Evolutionary conservation across 805 yeast species (phyloP).

Genomic region (Ogataea pignaliae): DNA sequence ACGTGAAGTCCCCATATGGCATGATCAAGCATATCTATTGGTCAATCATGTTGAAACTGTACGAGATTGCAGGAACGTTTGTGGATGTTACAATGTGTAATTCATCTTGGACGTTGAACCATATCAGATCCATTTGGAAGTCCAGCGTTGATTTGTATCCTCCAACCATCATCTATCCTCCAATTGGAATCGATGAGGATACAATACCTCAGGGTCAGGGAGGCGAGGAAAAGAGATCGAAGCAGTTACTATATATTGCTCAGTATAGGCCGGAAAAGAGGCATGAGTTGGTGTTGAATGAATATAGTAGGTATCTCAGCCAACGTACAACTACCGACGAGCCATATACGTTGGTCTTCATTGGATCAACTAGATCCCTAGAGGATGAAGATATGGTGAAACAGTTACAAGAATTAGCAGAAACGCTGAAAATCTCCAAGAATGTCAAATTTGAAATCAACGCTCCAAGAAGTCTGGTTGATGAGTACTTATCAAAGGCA

Average conservation of each 20-base stretch:
- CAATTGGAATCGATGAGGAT: slow-evolving; percentile 68
- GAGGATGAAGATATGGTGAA: slow-evolving; percentile 60
- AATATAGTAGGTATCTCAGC: slow-evolving; percentile 53
- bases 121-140: slow-evolving; percentile 64
- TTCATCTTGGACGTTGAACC: slow-evolving; percentile 89
- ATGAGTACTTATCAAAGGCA: slow-evolving; percentile 47
- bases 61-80: slow-evolving; percentile 61
- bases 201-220: slow-evolving; percentile 10
- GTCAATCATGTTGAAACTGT: slow-evolving; percentile 58
- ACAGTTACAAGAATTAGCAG: slow-evolving; percentile 40
- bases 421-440: slow-evolving; percentile 38
- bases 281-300: slow-evolving; percentile 62
- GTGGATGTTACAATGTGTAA: slow-evolving; percentile 68
- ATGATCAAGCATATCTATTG: slow-evolving; percentile 61
- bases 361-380: slow-evolving; percentile 79
- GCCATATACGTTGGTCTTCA: slow-evolving; percentile 59
- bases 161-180: slow-evolving; percentile 70
- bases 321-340: not conserved
- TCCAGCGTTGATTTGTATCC: slow-evolving; percentile 30
- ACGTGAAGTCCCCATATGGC: slow-evolving; percentile 20
- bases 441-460: slow-evolving; percentile 46
- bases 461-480: slow-evolving; percentile 63
- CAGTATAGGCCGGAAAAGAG: slow-evolving; percentile 96
- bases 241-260: slow-evolving; percentile 61
- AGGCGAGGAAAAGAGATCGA: slow-evolving; percentile 28